Evolutionary conservation across 306 rosid genomes (phyloP).

Genomic region (Castanea crenata): DNA sequence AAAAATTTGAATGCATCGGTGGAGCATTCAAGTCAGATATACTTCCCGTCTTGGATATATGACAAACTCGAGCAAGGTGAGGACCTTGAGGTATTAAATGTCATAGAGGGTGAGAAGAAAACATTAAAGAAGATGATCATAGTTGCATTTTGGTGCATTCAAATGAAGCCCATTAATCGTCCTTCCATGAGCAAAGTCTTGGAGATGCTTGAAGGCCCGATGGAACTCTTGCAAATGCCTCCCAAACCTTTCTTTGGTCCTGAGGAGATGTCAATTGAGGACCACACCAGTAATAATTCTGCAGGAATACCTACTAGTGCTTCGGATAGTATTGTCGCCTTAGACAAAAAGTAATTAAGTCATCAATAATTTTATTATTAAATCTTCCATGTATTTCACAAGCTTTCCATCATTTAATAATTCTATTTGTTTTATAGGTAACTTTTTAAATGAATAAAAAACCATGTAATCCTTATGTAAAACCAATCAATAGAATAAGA

Average conservation of each 20-base stretch:
- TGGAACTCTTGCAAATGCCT: slow-evolving; percentile 3
- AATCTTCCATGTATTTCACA: too few species aligned
- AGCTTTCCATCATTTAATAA: too few species aligned
- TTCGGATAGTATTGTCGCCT: too few species aligned
- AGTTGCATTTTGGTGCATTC: slow-evolving; percentile 30
- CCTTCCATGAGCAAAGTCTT: slow-evolving; percentile 15
- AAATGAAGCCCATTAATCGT: slow-evolving; percentile 4
- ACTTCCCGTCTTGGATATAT: background rate
- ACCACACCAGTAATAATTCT: too few species aligned
- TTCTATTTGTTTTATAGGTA: too few species aligned
- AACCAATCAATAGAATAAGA: rapidly evolving
- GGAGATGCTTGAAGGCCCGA: slow-evolving; percentile 15
- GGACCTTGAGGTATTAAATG: background rate
- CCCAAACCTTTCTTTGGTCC: slow-evolving; percentile 3
- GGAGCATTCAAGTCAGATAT: background rate
- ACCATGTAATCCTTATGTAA: too few species aligned
- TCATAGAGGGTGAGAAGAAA: background rate
- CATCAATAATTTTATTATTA: too few species aligned
- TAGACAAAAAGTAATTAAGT: too few species aligned
- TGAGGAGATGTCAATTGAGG: too few species aligned
- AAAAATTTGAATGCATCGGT: background rate
- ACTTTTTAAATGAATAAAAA: too few species aligned
- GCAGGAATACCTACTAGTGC: too few species aligned
- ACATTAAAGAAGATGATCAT: slow-evolving; percentile 12
- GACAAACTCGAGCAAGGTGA: background rate